These are phyloP conservation scores for Phaseolus lunatus DNA, from an alignment of 306 rosid species.

Conservation along the genomic window DNA sequence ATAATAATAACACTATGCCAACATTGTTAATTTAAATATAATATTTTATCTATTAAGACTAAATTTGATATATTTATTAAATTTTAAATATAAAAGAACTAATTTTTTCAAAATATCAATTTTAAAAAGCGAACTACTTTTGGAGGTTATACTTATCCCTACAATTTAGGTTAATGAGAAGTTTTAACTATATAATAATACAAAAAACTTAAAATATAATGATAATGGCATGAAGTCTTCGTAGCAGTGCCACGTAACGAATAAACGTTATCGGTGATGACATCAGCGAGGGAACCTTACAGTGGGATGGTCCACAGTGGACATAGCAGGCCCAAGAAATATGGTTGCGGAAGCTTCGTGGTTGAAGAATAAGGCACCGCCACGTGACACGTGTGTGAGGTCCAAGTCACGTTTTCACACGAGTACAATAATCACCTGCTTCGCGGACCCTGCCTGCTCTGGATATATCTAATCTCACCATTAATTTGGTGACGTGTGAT, in stretches of 20 bases:
- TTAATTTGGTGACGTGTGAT: constrained; percentile 2
- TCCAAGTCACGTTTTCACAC: neutral
- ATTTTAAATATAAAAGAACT: no score
- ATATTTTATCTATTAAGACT: no score
- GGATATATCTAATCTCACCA: neutral
- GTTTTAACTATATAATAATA: no score
- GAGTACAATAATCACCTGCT: neutral
- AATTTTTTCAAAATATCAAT: no score
- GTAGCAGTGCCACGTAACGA: constrained; percentile 28
- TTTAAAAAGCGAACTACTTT: no score
- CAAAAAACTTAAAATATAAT: no score
- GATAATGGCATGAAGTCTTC: neutral
- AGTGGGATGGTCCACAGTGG: neutral
- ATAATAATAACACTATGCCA: no score
- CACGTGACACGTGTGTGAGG: constrained; percentile 1
- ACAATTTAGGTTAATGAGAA: no score
- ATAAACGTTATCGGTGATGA: neutral
- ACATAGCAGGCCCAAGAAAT: constrained; percentile 2
- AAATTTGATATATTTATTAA: no score
- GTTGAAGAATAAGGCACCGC: neutral
- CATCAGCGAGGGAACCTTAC: neutral
- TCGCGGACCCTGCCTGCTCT: neutral
- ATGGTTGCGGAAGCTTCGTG: constrained; percentile 27
- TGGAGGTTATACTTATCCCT: no score
- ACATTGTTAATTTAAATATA: no score